A percentile compares a stretch with the other conserved stretches of the same genome.
Evolutionary conservation across 225 moss, liverwort and hornwort species (phyloP).

Genomic region (Neckera pumila): DNA sequence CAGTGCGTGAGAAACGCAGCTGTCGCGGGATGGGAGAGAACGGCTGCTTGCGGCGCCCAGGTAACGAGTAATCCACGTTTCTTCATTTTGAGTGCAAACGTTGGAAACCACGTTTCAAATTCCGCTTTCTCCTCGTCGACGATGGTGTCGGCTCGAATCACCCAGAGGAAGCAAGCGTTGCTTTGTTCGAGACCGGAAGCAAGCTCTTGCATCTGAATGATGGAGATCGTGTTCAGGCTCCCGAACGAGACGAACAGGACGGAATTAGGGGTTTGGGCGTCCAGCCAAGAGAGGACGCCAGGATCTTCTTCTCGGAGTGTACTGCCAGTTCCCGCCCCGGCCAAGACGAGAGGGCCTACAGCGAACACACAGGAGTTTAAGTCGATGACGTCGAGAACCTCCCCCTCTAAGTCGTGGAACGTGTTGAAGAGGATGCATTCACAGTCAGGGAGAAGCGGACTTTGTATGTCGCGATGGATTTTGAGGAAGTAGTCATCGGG

Average conservation of each 20-base stretch:
- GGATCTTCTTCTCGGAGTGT: background rate
- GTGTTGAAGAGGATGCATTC: slow-evolving; percentile 20
- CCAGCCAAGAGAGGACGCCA: slow-evolving; percentile 15
- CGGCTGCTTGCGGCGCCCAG: slow-evolving; percentile 2
- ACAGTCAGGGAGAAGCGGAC: background rate
- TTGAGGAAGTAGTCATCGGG: background rate
- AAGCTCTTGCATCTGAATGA: slow-evolving; percentile 4
- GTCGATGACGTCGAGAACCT: background rate
- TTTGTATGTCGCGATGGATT: background rate
- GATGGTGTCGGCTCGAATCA: background rate
- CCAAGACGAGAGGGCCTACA: slow-evolving; percentile 9
- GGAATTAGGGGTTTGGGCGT: background rate
- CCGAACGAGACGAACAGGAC: slow-evolving; percentile 18
- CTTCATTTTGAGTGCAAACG: background rate
- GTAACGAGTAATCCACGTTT: background rate
- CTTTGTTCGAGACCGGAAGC: slow-evolving; percentile 19
- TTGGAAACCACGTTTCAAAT: background rate
- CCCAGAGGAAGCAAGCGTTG: slow-evolving; percentile 13
- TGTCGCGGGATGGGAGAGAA: slow-evolving; percentile 18
- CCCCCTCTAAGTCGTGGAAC: slow-evolving; percentile 13
- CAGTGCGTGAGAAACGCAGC: slow-evolving; percentile 21
- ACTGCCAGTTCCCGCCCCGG: background rate
- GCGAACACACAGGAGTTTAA: slow-evolving; percentile 2
- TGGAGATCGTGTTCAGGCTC: background rate
- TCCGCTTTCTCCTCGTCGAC: background rate